phyloP scores from a whole-genome alignment of 1,284 basidiomycete genomes.

The Rhodotorula sp. region DNA sequence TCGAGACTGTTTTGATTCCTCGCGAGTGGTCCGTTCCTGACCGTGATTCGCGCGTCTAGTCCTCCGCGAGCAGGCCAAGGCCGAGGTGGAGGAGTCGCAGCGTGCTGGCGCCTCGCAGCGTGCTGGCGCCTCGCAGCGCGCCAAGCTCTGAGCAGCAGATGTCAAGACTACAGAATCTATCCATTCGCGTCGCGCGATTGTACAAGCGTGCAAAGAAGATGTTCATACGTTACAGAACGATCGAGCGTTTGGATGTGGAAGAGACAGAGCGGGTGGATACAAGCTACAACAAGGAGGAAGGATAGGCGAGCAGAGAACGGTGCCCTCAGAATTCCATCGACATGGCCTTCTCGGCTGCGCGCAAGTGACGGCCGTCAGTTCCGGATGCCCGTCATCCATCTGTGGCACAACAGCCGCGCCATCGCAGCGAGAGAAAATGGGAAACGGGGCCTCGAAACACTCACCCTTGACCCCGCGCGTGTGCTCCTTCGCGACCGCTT shows the following conservation, averaged over 20 bases:
- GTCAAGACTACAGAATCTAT: no score
- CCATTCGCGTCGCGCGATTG: neutral
- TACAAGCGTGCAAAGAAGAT: neutral
- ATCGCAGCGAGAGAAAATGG: no score
- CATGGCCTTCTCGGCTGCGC: constrained; percentile 20
- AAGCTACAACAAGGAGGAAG: neutral
- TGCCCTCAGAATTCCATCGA: constrained; percentile 31
- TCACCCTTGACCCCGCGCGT: constrained; percentile 39
- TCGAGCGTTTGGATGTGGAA: neutral
- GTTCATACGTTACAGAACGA: neutral
- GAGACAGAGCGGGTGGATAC: neutral
- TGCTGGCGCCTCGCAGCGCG: neutral
- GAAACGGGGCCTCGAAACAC: neutral
- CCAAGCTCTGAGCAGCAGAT: neutral
- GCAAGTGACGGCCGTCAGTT: neutral
- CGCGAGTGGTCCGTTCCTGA: neutral
- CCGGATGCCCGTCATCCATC: no score
- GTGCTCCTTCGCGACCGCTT: constrained; percentile 51
- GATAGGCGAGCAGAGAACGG: neutral
- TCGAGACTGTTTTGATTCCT: neutral
- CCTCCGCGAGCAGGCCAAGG: constrained; percentile 31
- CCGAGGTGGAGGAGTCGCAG: constrained; percentile 8
- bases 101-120: neutral
- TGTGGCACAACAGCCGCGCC: neutral
- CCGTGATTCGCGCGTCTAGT: neutral